Evolutionary conservation across 352 stramenopile species (phyloP).

Genomic region (Globisporangium cylindrosporum): DNA sequence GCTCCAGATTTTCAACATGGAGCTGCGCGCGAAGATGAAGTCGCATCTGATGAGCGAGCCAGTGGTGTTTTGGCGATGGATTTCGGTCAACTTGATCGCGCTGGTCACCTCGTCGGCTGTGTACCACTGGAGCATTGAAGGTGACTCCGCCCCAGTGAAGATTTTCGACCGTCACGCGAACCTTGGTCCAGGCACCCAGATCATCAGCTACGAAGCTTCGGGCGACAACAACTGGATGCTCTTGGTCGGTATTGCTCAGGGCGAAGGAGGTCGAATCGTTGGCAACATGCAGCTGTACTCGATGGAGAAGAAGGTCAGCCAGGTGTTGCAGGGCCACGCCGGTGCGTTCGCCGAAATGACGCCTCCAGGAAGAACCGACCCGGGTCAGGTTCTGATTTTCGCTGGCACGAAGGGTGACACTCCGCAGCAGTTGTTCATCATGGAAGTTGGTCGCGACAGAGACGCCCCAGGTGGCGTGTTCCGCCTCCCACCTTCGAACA

Average conservation of each 20-base stretch:
- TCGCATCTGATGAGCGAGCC: slow-evolving; percentile 90
- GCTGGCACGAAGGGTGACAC: slow-evolving; percentile 80
- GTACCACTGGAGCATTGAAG: slow-evolving; percentile 98
- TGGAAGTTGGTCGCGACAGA: slow-evolving; percentile 98
- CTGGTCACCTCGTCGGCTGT: slow-evolving; percentile 96
- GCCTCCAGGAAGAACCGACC: slow-evolving; percentile 90
- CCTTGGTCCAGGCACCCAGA: slow-evolving; percentile 93
- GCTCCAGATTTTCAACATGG: slow-evolving; percentile 99
- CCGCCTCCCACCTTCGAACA: slow-evolving; percentile 89
- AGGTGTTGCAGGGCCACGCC: slow-evolving; percentile 96
- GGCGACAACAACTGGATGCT: slow-evolving; percentile 98
- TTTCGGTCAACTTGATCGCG: slow-evolving; percentile 95
- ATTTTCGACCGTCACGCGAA: slow-evolving; percentile 97
- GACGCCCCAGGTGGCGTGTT: slow-evolving; percentile 94
- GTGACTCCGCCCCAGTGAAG: slow-evolving; percentile 90
- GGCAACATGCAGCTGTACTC: slow-evolving; percentile 99
- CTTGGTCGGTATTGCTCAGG: slow-evolving; percentile 96
- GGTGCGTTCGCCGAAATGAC: slow-evolving; percentile 97
- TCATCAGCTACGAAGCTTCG: slow-evolving; percentile 99
- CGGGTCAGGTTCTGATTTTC: slow-evolving; percentile 87
- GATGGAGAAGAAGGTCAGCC: slow-evolving; percentile 98
- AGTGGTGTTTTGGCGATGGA: slow-evolving; percentile 99
- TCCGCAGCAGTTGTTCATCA: slow-evolving; percentile 93
- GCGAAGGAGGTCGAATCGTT: slow-evolving; percentile 90
- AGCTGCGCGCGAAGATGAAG: slow-evolving; percentile 99